Evolutionary conservation across 1,284 basidiomycete genomes (phyloP).

Genomic region (Exobasidium cylindrosporum): DNA sequence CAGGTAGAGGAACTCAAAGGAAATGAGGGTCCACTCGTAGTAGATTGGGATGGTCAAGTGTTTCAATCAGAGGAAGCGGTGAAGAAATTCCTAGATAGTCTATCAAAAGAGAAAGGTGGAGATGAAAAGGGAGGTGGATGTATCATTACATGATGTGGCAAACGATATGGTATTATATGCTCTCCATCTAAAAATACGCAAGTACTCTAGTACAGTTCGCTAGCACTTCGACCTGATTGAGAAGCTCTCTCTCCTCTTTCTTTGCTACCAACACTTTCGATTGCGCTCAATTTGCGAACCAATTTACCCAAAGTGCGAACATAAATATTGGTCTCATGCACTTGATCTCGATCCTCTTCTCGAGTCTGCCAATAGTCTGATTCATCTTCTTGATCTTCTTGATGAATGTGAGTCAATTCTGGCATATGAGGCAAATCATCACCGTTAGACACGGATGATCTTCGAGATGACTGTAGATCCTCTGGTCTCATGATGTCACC

Average conservation of each 20-base stretch:
- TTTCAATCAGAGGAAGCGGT: conserved; percentile 4
- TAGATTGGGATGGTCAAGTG: conserved; percentile 10
- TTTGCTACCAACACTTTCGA: conserved; percentile 20
- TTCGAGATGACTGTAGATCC: background rate
- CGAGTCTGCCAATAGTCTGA: background rate
- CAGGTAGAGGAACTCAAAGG: conserved; percentile 3
- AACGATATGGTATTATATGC: too few species aligned
- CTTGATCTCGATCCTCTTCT: background rate
- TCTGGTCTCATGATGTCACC: background rate
- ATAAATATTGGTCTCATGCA: conserved; percentile 8
- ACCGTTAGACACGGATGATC: background rate
- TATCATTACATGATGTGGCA: conserved; percentile 2
- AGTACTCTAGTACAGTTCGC: background rate
- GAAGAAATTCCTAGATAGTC: conserved; percentile 1
- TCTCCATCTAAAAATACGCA: too few species aligned
- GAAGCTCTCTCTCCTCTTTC: background rate
- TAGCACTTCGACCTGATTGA: background rate
- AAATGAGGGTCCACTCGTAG: conserved; percentile 5
- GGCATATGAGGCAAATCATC: conserved; percentile 19
- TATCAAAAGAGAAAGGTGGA: background rate
- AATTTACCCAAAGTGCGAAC: conserved; percentile 22
- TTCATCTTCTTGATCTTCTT: conserved; percentile 6
- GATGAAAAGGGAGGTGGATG: background rate
- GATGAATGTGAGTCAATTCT: background rate
- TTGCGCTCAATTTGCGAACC: conserved; percentile 22